Evolutionary conservation across 495 filamentous ascomycete genomes (phyloP).

Genomic region (Venustampulla echinocandica): DNA sequence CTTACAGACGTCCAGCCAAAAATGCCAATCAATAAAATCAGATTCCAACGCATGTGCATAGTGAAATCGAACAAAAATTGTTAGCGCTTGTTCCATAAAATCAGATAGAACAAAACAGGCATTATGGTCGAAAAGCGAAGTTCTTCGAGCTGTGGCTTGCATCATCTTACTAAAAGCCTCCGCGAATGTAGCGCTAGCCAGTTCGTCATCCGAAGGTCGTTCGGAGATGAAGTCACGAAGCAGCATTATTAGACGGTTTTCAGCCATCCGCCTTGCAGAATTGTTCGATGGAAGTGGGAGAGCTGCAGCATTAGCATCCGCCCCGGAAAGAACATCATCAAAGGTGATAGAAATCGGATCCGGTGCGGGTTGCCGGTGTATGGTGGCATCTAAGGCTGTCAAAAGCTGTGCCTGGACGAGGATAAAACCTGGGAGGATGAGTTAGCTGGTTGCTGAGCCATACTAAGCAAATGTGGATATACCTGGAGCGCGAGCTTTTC

Average conservation of each 20-base stretch:
- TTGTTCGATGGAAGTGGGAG: conserved; percentile 60
- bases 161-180: conserved; percentile 67
- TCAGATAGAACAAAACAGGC: conserved; percentile 91
- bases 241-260: conserved; percentile 82
- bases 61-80: conserved; percentile 37
- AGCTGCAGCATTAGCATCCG: conserved; percentile 59
- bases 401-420: conserved; percentile 82
- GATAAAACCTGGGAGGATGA: conserved; percentile 39
- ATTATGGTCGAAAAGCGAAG: conserved; percentile 75
- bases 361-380: conserved; percentile 58
- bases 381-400: conserved; percentile 70
- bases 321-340: conserved; percentile 66
- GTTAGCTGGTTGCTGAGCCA: background rate
- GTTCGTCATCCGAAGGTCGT: conserved; percentile 43
- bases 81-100: conserved; percentile 70
- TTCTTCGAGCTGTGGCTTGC: conserved; percentile 63
- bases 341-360: conserved; percentile 59
- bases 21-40: conserved; percentile 63
- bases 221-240: conserved; percentile 79
- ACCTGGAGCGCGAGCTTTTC: conserved; percentile 67
- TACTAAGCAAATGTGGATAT: background rate
- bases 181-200: conserved; percentile 62
- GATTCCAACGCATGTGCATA: conserved; percentile 24
- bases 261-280: conserved; percentile 73
- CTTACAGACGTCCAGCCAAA: conserved; percentile 80